A percentile compares a stretch with the other conserved stretches of the same genome.
Conservation (phyloP, 2,329 filamentous ascomycete species). For the Exophiala sp. region DNA sequence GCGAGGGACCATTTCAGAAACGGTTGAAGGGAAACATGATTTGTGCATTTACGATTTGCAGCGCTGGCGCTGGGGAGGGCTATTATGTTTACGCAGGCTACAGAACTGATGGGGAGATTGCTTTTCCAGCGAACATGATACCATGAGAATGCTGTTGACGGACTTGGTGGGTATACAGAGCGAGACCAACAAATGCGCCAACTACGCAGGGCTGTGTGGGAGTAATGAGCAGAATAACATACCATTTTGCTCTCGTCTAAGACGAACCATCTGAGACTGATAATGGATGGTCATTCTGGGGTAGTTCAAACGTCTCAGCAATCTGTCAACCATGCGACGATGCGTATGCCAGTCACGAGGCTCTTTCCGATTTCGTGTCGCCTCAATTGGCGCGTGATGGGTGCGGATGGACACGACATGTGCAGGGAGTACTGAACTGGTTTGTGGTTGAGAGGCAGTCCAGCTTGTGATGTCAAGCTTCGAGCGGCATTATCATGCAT, state of each 20-base stretch:
- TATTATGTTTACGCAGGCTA: background rate
- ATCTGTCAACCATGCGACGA: conserved; percentile 25
- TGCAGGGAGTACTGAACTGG: background rate
- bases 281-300: background rate
- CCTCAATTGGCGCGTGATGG: background rate
- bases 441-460: background rate
- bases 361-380: conserved; percentile 15
- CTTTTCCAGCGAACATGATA: background rate
- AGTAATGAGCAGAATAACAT: background rate
- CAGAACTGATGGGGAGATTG: background rate
- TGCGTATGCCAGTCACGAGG: conserved; percentile 23
- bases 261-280: background rate
- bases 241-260: background rate
- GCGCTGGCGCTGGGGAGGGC: conserved; percentile 14
- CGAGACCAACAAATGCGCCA: no score
- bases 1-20: conserved; percentile 85
- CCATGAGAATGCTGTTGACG: background rate
- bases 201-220: no score
- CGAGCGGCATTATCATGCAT: background rate
- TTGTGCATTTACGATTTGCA: conserved; percentile 6
- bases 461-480: background rate
- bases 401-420: background rate
- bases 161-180: no score
- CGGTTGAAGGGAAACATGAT: conserved; percentile 12
- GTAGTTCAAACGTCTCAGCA: conserved; percentile 12